phyloP scores from a whole-genome alignment of 2,329 filamentous ascomycete species.

The Colletotrichum aenigma region DNA sequence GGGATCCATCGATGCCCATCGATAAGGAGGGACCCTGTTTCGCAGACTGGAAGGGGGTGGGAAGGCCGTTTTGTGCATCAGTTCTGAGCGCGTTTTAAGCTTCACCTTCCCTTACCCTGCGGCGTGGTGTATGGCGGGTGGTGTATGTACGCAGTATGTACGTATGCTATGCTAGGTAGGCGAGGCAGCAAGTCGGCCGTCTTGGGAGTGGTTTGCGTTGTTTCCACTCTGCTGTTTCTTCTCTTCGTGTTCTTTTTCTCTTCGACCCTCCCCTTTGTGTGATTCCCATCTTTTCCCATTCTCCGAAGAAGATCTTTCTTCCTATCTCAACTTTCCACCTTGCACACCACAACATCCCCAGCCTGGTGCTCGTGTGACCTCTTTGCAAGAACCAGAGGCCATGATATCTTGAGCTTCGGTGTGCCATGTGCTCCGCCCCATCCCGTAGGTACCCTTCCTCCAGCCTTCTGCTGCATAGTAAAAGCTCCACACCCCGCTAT shows the following conservation, averaged over 20 bases:
- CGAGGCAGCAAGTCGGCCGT: neutral
- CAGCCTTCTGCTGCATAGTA: neutral
- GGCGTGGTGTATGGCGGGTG: neutral
- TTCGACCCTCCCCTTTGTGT: neutral
- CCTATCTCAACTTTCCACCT: neutral
- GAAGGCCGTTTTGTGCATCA: slow-evolving; percentile 14
- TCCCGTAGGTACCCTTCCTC: slow-evolving; percentile 13
- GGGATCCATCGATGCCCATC: slow-evolving; percentile 2
- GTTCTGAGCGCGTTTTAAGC: slow-evolving; percentile 18
- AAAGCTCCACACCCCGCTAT: slow-evolving; percentile 14
- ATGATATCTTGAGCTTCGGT: slow-evolving; percentile 17
- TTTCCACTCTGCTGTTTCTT: neutral
- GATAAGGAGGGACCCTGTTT: slow-evolving; percentile 17
- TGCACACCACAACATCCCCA: neutral
- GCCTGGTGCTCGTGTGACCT: slow-evolving; percentile 13
- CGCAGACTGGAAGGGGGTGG: neutral
- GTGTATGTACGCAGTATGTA: neutral
- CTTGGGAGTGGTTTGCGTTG: neutral
- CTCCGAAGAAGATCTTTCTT: neutral
- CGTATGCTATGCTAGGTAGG: neutral
- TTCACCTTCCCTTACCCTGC: slow-evolving; percentile 11
- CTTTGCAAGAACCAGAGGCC: neutral
- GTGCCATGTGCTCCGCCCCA: slow-evolving; percentile 17
- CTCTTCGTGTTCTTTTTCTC: neutral
- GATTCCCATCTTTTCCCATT: neutral